A percentile compares a stretch with the other conserved stretches of the same genome.
Conservation (phyloP, 2,329 filamentous ascomycete genomes). For the Xylariaceae sp. region DNA sequence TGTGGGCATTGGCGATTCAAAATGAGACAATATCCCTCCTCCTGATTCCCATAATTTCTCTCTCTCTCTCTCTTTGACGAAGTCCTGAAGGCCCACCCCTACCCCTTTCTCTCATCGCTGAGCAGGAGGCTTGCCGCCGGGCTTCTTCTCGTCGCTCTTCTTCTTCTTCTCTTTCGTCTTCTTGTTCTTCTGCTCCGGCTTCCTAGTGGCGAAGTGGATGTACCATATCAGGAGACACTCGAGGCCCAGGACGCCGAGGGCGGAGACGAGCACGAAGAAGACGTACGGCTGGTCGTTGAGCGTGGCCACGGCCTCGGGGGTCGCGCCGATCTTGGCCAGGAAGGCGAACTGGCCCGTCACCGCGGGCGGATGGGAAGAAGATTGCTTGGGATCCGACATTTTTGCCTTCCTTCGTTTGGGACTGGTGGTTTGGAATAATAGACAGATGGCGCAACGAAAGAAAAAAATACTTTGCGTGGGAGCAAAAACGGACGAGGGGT, state of each 20-base stretch:
- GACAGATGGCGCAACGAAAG: too few species aligned
- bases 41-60: too few species aligned
- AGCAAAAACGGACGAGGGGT: too few species aligned
- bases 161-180: slow-evolving; percentile 37
- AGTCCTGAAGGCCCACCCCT: too few species aligned
- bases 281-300: slow-evolving; percentile 57
- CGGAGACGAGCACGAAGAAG: slow-evolving; percentile 52
- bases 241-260: slow-evolving; percentile 44
- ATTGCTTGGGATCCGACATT: slow-evolving; percentile 8
- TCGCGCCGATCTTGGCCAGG: slow-evolving; percentile 52
- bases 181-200: slow-evolving; percentile 55
- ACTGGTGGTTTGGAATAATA: too few species aligned
- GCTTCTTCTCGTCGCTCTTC: slow-evolving; percentile 34
- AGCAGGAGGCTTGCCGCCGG: slow-evolving; percentile 28
- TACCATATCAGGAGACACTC: slow-evolving; percentile 48
- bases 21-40: too few species aligned
- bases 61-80: too few species aligned
- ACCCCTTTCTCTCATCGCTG: slow-evolving; percentile 26
- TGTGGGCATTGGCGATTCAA: too few species aligned
- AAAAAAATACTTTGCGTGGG: too few species aligned
- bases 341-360: slow-evolving; percentile 52
- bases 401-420: too few species aligned
- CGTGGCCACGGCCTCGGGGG: slow-evolving; percentile 50
- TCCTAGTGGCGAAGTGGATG: slow-evolving; percentile 55
- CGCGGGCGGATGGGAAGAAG: slow-evolving; percentile 10